Conservation (phyloP, 2,329 filamentous ascomycete species). For the Hirsutella rhossiliensis region DNA sequence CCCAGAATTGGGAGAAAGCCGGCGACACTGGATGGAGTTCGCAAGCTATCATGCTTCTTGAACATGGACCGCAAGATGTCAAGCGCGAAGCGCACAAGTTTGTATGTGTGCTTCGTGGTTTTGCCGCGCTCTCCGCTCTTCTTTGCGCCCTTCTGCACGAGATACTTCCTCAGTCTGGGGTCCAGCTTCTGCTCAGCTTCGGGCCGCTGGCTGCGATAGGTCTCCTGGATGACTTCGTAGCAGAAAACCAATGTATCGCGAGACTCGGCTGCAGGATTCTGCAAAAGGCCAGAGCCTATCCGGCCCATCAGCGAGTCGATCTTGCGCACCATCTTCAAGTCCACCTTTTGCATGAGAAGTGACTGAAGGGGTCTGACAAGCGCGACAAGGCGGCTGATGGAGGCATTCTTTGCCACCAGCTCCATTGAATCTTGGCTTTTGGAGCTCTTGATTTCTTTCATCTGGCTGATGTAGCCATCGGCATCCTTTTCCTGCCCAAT, state of each 20-base stretch:
- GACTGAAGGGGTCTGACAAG: conserved; percentile 69
- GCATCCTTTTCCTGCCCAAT: conserved; percentile 94
- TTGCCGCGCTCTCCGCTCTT: conserved; percentile 59
- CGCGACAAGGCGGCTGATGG: conserved; percentile 58
- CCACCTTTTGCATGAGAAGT: conserved; percentile 73
- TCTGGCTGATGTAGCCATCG: conserved; percentile 86
- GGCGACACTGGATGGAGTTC: conserved; percentile 65
- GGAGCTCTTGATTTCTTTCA: conserved; percentile 96
- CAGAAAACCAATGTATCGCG: conserved; percentile 86
- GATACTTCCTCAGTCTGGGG: conserved; percentile 56
- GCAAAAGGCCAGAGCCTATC: conserved; percentile 69
- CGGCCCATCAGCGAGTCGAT: conserved; percentile 80
- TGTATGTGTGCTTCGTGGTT: conserved; percentile 72
- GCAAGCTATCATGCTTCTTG: conserved; percentile 71
- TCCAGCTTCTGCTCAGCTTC: conserved; percentile 43
- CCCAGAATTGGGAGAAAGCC: conserved; percentile 85
- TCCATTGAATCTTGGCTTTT: conserved; percentile 99
- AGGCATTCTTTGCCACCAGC: conserved; percentile 71
- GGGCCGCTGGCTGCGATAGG: conserved; percentile 54
- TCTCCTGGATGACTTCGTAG: conserved; percentile 84
- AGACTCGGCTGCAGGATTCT: conserved; percentile 67
- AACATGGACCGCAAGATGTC: conserved; percentile 79
- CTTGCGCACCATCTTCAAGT: conserved; percentile 72
- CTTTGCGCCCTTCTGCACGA: conserved; percentile 69
- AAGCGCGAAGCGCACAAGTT: conserved; percentile 76